Percentiles rank a stretch among this genome's conserved stretches.
Evolutionary conservation across 2,329 filamentous ascomycete genomes (phyloP).

Genomic region (Cladorrhinum sp.): DNA sequence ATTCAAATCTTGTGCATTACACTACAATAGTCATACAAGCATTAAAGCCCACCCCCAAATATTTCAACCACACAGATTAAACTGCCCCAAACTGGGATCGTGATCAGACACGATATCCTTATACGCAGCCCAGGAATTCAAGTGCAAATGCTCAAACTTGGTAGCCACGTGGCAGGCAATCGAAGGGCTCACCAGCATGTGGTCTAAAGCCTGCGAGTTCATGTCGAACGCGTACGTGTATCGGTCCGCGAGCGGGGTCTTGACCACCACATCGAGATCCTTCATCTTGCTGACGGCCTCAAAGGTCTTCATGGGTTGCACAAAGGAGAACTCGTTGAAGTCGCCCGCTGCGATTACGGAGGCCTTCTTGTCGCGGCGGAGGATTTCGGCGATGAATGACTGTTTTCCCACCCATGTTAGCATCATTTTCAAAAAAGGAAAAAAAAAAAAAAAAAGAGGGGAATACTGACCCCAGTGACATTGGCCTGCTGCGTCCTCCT

Average conservation of each 20-base stretch:
- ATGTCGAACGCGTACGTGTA: constrained; percentile 70
- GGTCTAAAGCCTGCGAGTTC: constrained; percentile 68
- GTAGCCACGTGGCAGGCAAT: constrained; percentile 38
- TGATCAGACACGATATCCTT: constrained; percentile 62
- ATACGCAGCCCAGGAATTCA: constrained; percentile 64
- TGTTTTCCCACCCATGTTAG: constrained; percentile 25
- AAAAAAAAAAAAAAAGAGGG: not conserved
- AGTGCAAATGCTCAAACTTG: constrained; percentile 64
- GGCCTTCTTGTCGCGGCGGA: constrained; percentile 53
- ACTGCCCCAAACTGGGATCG: constrained; percentile 62
- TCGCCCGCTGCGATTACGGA: constrained; percentile 62
- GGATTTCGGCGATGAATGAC: constrained; percentile 56
- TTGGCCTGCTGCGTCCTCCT: constrained; percentile 55
- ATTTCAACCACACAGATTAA: constrained; percentile 58
- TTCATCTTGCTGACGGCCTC: constrained; percentile 49
- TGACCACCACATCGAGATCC: constrained; percentile 60
- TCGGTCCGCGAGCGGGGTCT: constrained; percentile 52
- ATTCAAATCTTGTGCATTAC: no score
- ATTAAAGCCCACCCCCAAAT: no score
- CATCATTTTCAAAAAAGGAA: not conserved
- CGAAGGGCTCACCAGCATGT: constrained; percentile 62
- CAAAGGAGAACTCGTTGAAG: constrained; percentile 70
- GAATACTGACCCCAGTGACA: constrained; percentile 50
- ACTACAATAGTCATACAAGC: no score
- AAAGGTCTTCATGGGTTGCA: constrained; percentile 57